Evolutionary conservation across 2,329 filamentous ascomycete species (phyloP).

Genomic region (Clarireedia sp.): DNA sequence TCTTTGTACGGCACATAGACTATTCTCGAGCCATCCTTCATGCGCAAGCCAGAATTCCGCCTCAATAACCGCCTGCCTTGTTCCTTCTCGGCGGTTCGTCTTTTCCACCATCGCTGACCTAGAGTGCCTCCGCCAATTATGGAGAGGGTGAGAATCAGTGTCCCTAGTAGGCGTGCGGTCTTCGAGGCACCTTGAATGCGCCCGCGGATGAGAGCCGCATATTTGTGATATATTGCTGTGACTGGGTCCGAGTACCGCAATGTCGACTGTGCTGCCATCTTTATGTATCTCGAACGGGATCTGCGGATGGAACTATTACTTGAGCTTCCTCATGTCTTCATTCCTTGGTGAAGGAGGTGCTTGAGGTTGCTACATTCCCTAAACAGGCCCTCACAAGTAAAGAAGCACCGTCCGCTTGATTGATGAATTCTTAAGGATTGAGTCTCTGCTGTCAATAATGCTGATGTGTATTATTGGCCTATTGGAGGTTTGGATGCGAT

Average conservation of each 20-base stretch:
- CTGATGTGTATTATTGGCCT: too few relatives aligned
- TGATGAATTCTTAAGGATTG: neutral
- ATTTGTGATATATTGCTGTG: slow-evolving; percentile 54
- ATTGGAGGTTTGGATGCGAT: too few relatives aligned
- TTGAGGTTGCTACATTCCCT: slow-evolving; percentile 5
- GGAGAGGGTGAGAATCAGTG: slow-evolving; percentile 65
- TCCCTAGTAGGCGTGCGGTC: slow-evolving; percentile 65
- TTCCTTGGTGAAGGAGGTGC: neutral
- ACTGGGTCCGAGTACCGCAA: slow-evolving; percentile 65
- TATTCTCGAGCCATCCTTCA: slow-evolving; percentile 89
- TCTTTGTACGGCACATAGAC: slow-evolving; percentile 93
- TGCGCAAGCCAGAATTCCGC: slow-evolving; percentile 84
- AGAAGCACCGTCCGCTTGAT: neutral
- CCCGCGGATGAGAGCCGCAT: slow-evolving; percentile 43
- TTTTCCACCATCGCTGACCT: slow-evolving; percentile 68
- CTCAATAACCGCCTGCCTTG: slow-evolving; percentile 75
- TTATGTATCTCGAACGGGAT: neutral
- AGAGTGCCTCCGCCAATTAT: slow-evolving; percentile 76
- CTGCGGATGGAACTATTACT: slow-evolving; percentile 3
- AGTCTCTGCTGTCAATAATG: neutral
- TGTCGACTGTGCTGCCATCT: slow-evolving; percentile 84
- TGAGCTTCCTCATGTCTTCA: slow-evolving; percentile 7
- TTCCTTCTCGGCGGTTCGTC: slow-evolving; percentile 67
- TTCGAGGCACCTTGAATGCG: slow-evolving; percentile 58
- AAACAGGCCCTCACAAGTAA: neutral